Conservation (phyloP, 257 asterid species). For the Linaria vulgaris region DNA sequence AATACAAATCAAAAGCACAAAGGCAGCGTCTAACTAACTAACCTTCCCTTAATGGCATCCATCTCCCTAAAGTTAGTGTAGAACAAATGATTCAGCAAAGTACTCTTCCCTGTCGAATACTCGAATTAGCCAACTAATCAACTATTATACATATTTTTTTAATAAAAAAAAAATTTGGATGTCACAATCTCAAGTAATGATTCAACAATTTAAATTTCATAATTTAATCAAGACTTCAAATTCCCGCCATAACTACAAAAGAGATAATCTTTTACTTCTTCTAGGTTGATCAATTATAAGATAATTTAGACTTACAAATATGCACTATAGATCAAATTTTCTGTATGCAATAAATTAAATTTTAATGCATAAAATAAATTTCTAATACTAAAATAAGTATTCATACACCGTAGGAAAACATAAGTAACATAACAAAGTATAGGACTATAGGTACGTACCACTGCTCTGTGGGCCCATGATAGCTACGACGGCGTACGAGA, state of each 20-base stretch:
- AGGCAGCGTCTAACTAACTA: not conserved
- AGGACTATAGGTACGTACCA: constrained; percentile 17
- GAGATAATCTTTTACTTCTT: no score
- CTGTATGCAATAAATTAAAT: no score
- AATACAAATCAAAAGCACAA: not conserved
- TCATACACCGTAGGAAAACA: no score
- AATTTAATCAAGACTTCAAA: constrained; percentile 4
- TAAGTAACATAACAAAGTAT: no score
- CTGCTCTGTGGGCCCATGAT: constrained; percentile 45
- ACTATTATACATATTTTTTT: not conserved
- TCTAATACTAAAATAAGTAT: no score
- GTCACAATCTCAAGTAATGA: no score
- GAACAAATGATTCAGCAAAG: constrained; percentile 45
- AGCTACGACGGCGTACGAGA: constrained; percentile 38
- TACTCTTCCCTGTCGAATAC: constrained; percentile 44
- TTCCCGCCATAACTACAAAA: not conserved
- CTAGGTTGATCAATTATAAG: no score
- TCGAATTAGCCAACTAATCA: constrained; percentile 3
- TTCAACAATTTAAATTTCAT: not conserved
- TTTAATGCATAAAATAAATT: no score
- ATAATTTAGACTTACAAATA: no score
- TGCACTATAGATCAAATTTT: no score
- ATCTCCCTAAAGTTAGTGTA: constrained; percentile 44
- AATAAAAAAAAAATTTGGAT: not conserved
- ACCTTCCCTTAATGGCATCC: constrained; percentile 44